Conservation (phyloP, 805 yeast genomes). For the Lachancea fermentati region DNA sequence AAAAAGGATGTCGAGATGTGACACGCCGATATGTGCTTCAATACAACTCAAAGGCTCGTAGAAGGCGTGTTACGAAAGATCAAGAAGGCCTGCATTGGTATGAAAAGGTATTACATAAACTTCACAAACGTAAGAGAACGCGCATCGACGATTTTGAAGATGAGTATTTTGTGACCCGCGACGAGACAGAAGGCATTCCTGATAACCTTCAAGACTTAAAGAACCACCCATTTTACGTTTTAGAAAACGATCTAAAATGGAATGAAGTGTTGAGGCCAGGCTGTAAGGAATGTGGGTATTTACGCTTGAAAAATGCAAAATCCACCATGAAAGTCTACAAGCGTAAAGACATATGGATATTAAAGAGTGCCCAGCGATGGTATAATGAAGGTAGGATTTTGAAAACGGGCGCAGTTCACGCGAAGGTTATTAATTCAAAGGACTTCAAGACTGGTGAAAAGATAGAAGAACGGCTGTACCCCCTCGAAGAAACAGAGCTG, state of each 20-base stretch:
- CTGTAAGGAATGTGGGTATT: conserved; percentile 62
- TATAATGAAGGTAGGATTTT: conserved; percentile 71
- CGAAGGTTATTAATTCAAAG: conserved; percentile 40
- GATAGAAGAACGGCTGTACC: conserved; percentile 65
- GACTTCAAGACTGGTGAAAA: conserved; percentile 37
- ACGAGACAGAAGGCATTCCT: conserved; percentile 81
- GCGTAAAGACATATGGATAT: conserved; percentile 53
- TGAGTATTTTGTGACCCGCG: conserved; percentile 38
- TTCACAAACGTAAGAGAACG: conserved; percentile 25
- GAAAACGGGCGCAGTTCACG: conserved; percentile 63
- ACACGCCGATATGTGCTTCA: conserved; percentile 71
- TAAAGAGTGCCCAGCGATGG: conserved; percentile 82
- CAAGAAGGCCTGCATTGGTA: conserved; percentile 60
- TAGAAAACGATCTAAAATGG: conserved; percentile 66
- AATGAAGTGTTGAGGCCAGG: conserved; percentile 69
- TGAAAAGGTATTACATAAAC: conserved; percentile 32
- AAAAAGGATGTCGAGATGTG: conserved; percentile 68
- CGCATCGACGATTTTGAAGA: conserved; percentile 35
- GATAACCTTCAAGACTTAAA: conserved; percentile 74
- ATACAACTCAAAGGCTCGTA: conserved; percentile 69
- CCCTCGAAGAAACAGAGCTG: conserved; percentile 69
- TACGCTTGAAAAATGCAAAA: conserved; percentile 42
- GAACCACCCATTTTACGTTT: conserved; percentile 79
- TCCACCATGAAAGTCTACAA: conserved; percentile 58
- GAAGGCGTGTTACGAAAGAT: conserved; percentile 62